Evolutionary conservation across 83 land plant genomes (phyloP).

Genomic region (Isoetes engelmannii): DNA sequence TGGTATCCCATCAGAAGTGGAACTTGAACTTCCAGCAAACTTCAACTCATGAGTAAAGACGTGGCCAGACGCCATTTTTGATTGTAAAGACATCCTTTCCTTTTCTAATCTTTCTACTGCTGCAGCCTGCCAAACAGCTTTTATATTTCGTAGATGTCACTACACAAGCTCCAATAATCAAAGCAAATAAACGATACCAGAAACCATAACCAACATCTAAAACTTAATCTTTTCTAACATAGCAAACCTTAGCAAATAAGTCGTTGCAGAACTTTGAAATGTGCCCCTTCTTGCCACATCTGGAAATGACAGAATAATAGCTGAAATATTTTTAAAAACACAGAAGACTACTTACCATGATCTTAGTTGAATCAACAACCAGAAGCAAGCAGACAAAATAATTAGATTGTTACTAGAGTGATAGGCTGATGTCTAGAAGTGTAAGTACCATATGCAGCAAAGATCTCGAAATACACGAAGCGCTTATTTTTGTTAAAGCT

Average conservation of each 20-base stretch:
- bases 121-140: slow-evolving; percentile 18
- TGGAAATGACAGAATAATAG: too few relatives aligned
- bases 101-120: slow-evolving; percentile 22
- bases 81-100: slow-evolving; percentile 4
- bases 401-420: too few relatives aligned
- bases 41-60: background rate
- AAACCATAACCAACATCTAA: background rate
- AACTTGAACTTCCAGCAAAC: background rate
- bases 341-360: too few relatives aligned
- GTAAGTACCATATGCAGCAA: too few relatives aligned
- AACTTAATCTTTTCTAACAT: background rate
- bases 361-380: too few relatives aligned
- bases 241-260: slow-evolving; percentile 22
- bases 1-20: too few relatives aligned
- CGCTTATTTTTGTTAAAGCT: too few relatives aligned
- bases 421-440: too few relatives aligned
- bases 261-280: slow-evolving; percentile 28
- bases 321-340: too few relatives aligned
- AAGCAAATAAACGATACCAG: background rate
- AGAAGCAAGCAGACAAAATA: too few relatives aligned
- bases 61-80: background rate
- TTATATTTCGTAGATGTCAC: background rate
- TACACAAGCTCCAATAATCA: background rate
- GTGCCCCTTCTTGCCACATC: slow-evolving; percentile 27
- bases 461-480: too few relatives aligned